Conservation (phyloP, 1,284 basidiomycete species). For the Leccinum pachyderme region DNA sequence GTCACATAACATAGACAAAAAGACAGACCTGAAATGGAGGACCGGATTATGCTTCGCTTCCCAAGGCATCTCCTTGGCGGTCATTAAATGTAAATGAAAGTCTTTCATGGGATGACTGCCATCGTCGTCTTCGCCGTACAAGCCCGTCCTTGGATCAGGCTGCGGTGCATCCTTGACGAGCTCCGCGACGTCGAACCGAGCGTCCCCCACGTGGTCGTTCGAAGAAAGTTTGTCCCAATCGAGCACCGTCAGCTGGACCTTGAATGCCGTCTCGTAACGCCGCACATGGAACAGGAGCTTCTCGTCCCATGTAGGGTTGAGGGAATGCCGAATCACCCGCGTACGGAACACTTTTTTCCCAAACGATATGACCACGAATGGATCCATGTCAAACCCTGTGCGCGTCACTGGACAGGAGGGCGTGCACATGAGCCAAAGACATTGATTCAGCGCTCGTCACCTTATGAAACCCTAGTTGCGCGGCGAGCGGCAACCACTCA, state of each 20-base stretch:
- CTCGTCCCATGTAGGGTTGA: conserved; percentile 94
- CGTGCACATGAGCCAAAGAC: background rate
- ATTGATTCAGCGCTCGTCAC: conserved; percentile 3
- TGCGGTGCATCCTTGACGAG: conserved; percentile 74
- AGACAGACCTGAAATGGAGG: conserved; percentile 56
- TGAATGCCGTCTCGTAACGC: conserved; percentile 77
- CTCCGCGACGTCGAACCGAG: conserved; percentile 65
- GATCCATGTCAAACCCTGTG: conserved; percentile 95
- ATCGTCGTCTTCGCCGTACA: conserved; percentile 52
- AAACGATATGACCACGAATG: conserved; percentile 94
- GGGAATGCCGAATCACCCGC: conserved; percentile 82
- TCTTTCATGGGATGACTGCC: conserved; percentile 62
- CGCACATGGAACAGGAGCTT: conserved; percentile 95
- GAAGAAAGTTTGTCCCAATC: conserved; percentile 95
- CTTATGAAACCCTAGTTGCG: background rate
- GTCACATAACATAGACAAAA: background rate
- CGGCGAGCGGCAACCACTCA: conserved; percentile 41
- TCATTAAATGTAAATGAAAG: conserved; percentile 55
- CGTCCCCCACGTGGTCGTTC: conserved; percentile 86
- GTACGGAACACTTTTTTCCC: conserved; percentile 97
- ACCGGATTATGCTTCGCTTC: conserved; percentile 63
- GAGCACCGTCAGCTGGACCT: conserved; percentile 78
- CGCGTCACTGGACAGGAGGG: conserved; percentile 62
- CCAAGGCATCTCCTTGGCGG: conserved; percentile 57
- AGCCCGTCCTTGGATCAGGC: conserved; percentile 67